phyloP scores from a whole-genome alignment of 2,329 filamentous ascomycete genomes.

The Tolypocladium inflatum region DNA sequence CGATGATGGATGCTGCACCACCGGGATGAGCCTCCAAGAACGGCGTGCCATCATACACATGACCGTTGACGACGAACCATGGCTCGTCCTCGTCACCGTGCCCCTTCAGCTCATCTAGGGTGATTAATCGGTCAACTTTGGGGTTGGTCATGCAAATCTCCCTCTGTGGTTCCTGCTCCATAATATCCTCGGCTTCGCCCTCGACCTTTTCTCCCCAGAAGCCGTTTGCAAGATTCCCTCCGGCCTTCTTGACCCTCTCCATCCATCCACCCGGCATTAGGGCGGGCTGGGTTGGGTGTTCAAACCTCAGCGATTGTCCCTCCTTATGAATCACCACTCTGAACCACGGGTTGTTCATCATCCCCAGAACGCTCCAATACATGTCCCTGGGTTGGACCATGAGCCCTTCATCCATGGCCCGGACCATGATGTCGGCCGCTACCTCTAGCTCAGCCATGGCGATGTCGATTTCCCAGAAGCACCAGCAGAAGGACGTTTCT shows the following conservation, averaged over 20 bases:
- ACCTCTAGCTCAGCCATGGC: slow-evolving; percentile 48
- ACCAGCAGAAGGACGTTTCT: slow-evolving; percentile 83
- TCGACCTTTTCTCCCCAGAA: slow-evolving; percentile 71
- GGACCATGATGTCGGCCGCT: slow-evolving; percentile 66
- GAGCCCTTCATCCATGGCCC: slow-evolving; percentile 86
- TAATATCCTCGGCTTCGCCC: slow-evolving; percentile 34
- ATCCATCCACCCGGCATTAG: slow-evolving; percentile 81
- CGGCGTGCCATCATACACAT: slow-evolving; percentile 78
- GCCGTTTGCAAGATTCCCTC: slow-evolving; percentile 71
- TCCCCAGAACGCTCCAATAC: slow-evolving; percentile 91
- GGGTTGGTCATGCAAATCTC: slow-evolving; percentile 74
- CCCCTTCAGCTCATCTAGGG: slow-evolving; percentile 59
- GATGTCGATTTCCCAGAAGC: slow-evolving; percentile 75
- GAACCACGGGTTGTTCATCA: slow-evolving; percentile 99
- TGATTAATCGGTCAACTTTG: slow-evolving; percentile 51
- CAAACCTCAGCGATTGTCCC: slow-evolving; percentile 55
- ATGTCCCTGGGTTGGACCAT: slow-evolving; percentile 82
- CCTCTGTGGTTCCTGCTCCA: slow-evolving; percentile 39
- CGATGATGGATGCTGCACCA: slow-evolving; percentile 74
- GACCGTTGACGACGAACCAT: slow-evolving; percentile 82
- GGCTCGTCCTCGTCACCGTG: slow-evolving; percentile 58
- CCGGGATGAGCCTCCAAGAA: slow-evolving; percentile 81
- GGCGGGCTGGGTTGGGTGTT: slow-evolving; percentile 79
- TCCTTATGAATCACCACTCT: slow-evolving; percentile 68
- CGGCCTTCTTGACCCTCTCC: slow-evolving; percentile 76